A percentile compares a stretch with the other conserved stretches of the same genome.
phyloP scores from a whole-genome alignment of 192 early-diverging fungal species.

The Coemansia erecta region DNA sequence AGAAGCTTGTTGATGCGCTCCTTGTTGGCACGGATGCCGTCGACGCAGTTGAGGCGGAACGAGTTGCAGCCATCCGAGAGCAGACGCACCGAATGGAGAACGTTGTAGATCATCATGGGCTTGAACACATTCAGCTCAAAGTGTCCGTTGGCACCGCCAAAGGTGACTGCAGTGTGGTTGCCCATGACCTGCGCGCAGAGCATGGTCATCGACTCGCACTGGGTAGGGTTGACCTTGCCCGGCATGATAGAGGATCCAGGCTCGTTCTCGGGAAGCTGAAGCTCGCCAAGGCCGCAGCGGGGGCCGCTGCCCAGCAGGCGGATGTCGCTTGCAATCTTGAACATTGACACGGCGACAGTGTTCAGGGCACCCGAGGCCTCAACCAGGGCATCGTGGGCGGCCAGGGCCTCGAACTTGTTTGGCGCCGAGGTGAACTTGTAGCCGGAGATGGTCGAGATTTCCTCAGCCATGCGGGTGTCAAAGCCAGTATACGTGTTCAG shows the following conservation, averaged over 20 bases:
- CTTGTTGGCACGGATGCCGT: conserved; percentile 92
- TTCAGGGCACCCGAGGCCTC: conserved; percentile 95
- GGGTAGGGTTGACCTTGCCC: conserved; percentile 99
- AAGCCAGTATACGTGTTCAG: conserved; percentile 94
- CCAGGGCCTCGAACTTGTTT: conserved; percentile 99
- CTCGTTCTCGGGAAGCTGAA: conserved; percentile 96
- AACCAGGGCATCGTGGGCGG: conserved; percentile 97
- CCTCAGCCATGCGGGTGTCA: conserved; percentile 83
- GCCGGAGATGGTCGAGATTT: conserved; percentile 85
- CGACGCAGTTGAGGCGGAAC: conserved; percentile 97
- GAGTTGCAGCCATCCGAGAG: conserved; percentile 80
- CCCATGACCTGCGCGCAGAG: conserved; percentile 99
- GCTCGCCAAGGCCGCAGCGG: conserved; percentile 96
- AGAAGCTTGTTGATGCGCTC: conserved; percentile 82
- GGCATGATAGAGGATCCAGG: conserved; percentile 99
- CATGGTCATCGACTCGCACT: conserved; percentile 99
- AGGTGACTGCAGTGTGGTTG: conserved; percentile 90
- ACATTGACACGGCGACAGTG: conserved; percentile 89
- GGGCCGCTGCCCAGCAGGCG: conserved; percentile 95
- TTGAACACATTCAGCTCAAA: conserved; percentile 99
- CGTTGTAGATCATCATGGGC: conserved; percentile 98
- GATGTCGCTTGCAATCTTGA: conserved; percentile 99
- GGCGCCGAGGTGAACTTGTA: conserved; percentile 92
- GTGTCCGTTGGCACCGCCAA: conserved; percentile 95
- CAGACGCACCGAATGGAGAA: conserved; percentile 90